Evolutionary conservation across 2,329 filamentous ascomycete genomes (phyloP), one percentile per base, ranked within the genome.

Genomic region (Incumbomyces delicatus): DNA sequence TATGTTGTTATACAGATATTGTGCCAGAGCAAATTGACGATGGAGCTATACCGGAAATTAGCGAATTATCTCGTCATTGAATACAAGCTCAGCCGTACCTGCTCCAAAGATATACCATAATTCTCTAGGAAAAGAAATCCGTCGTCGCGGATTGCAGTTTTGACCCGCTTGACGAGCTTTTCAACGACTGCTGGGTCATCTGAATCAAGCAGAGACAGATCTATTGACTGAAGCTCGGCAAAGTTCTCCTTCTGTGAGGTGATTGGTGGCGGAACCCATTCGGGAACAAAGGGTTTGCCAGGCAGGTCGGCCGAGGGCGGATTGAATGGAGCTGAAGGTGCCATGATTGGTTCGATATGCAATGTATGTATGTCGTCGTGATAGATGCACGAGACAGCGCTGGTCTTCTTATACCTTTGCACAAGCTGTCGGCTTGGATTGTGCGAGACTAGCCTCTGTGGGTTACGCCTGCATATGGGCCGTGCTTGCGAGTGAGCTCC

Each of bases 1-100:
- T 18, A 74, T 74, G 49, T 74, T 72, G 32, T 64, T 52, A 58
- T 74, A 72, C 30, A 74, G 52, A 43, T 73, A 75, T 42, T 75
- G 72, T 5, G 72, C 71, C 8, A 75, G 58, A 13, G 63, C 61
- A 44, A 75, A 75, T 50, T 75, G 72, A 17, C 72, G 69, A 53
- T 74, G 71, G 11, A 74, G 64, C 20, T 35, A 12, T 6, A 35
- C 33, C 4, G 4, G 4, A 8, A 27, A 8, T 27, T 8, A 27
- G 22, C 22, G 8, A 27, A 4, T 5, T 4, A 27, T 4, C 4
- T 4, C 22, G 22, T 5, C 22, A 27, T 5, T 5, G 22, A 27
- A 4, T 8, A 8, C 22, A 27, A 8, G 33, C 16, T 4, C 6
- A 14, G 16, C 12, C 33, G 16, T 35, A 35, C 33, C 61, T 72